Percentiles rank a stretch among this genome's conserved stretches.
Evolutionary conservation across 768 basidiomycete species (phyloP).

Genomic region (Russula sp.): DNA sequence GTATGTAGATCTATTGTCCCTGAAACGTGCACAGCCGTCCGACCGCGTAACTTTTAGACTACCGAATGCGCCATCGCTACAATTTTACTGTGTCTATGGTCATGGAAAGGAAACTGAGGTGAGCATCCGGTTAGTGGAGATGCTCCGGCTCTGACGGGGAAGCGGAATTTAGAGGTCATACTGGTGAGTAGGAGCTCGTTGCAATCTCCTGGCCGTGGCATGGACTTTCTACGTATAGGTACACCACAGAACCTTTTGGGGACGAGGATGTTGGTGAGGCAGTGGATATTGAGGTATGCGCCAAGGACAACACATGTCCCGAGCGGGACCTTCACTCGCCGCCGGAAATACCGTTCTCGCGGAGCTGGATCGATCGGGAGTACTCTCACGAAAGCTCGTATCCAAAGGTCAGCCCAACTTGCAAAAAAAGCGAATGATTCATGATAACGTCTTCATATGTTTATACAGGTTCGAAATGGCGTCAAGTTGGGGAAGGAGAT

Average conservation of each 20-base stretch:
- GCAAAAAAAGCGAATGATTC: not conserved
- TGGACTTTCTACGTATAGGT: constrained; percentile 46
- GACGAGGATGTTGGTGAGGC: constrained; percentile 32
- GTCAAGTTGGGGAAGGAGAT: constrained; percentile 95
- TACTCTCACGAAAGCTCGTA: constrained; percentile 60
- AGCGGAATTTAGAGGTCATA: constrained; percentile 65
- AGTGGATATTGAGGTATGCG: constrained; percentile 39
- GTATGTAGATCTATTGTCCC: constrained; percentile 31
- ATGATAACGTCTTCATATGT: not conserved
- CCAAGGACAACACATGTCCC: constrained; percentile 46
- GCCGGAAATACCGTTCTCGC: constrained; percentile 53
- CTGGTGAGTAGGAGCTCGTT: constrained; percentile 47
- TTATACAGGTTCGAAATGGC: constrained; percentile 63
- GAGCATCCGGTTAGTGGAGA: constrained; percentile 30
- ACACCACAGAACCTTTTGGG: constrained; percentile 67
- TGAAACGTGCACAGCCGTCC: not conserved
- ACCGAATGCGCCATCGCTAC: constrained; percentile 88
- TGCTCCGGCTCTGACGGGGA: constrained; percentile 1
- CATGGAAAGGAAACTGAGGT: constrained; percentile 96
- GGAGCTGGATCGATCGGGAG: constrained; percentile 83
- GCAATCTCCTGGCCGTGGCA: not conserved
- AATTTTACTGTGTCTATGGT: constrained; percentile 90
- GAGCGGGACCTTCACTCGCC: constrained; percentile 41
- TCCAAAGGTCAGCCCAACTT: constrained; percentile 49
- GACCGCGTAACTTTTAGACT: constrained; percentile 46